Evolutionary conservation across 352 stramenopile species (phyloP), one percentile per base, ranked within the genome.

Genomic region (Globisporangium cystogenes): DNA sequence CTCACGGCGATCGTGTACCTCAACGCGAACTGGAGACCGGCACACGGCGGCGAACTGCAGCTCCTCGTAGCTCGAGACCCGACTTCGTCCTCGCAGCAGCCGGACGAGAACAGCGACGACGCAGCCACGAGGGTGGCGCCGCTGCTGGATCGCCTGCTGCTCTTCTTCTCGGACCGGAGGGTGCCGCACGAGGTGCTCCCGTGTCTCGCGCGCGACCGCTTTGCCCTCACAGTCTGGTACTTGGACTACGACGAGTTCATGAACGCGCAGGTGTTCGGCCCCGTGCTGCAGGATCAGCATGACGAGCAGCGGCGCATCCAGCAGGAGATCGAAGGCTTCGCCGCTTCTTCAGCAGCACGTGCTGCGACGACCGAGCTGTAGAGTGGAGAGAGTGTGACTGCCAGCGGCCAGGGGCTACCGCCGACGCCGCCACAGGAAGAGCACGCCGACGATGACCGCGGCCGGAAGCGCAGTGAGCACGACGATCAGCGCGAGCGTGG

Each of bases 201-300:
- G 11, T 44, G 39, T 14, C 29, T 41, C 16, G 18, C 44, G 14
- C 21, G 39, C 20, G 47, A 65, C 55, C 69, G 71, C 6, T 85
- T 74, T 39, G 74, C 71, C 41, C 39, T 85, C n/a, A 85, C 74
- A 7, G 55, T 82, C n/a, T 85, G 74, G 74, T 82, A 76, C 52
- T 59, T 83, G 44, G 73, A 81, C 49, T 76, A 77, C 55, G 68
- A 81, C 51, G 73, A 81, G 51, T 80, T 76, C 53, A 73, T 76
- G 57, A 58, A 55, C 26, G 61, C 70, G 15, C 70, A 79, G 31
- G 52, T 76, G 16, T 74, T 77, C 51, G 56, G 61, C 2, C 18
- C 51, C 3, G 50, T 57, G 14, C 26, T 41, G 7, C 23, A 53
- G 15, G 47, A 64, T 20, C 16, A 21, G 18, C 12, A 42, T 1